These are phyloP conservation scores for Crassisporium funariophilum DNA, from an alignment of 768 basidiomycete genomes.

Conservation along the genomic window DNA sequence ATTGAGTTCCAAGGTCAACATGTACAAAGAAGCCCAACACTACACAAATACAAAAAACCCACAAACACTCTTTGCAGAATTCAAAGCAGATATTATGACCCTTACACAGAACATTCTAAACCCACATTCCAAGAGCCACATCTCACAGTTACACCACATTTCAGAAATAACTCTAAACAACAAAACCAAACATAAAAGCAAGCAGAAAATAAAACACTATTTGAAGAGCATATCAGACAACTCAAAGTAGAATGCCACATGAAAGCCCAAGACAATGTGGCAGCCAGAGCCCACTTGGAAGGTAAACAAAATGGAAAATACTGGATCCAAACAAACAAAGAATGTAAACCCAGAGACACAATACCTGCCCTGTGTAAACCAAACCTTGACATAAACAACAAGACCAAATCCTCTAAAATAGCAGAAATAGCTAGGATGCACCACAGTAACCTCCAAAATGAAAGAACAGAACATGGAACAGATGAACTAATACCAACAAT, in stretches of 20 bases:
- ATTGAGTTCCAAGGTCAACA: too few relatives aligned
- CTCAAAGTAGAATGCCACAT: neutral
- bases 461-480: neutral
- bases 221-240: slow-evolving; percentile 4
- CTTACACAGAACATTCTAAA: slow-evolving; percentile 11
- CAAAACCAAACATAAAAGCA: neutral
- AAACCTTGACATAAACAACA: neutral
- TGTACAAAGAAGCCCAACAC: too few relatives aligned
- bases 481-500: neutral
- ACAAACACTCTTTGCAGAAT: slow-evolving; percentile 6
- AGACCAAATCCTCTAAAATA: slow-evolving; percentile 28
- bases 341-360: slow-evolving; percentile 2
- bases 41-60: neutral
- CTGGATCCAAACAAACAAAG: slow-evolving; percentile 8
- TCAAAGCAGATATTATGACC: slow-evolving; percentile 6
- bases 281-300: slow-evolving; percentile 4
- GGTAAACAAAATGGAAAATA: neutral
- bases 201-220: neutral
- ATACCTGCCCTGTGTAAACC: neutral
- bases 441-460: slow-evolving; percentile 29
- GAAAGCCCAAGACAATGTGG: neutral
- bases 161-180: neutral
- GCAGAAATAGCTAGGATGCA: slow-evolving; percentile 28
- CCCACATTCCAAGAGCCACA: neutral
- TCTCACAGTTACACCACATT: neutral